These are phyloP conservation scores for Capronia coronata DNA, from an alignment of 2,329 filamentous ascomycete species.

Conservation along the genomic window DNA sequence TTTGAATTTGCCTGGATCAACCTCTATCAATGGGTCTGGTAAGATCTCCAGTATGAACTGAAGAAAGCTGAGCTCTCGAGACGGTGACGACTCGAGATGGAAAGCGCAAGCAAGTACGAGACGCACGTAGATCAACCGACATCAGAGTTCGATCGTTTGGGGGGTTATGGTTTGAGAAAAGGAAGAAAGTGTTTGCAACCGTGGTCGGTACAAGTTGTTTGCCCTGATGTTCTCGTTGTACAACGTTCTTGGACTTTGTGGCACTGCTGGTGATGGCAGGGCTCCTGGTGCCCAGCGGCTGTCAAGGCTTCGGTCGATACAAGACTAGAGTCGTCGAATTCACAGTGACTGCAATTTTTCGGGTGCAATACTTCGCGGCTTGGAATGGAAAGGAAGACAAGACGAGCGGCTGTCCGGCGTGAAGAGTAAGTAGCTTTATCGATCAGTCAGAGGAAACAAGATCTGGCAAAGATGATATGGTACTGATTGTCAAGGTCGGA, in stretches of 20 bases:
- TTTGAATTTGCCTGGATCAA: slow-evolving; percentile 21
- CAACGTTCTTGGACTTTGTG: slow-evolving; percentile 3
- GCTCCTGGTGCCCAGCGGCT: no score
- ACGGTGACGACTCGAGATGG: slow-evolving; percentile 51
- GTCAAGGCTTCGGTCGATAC: no score
- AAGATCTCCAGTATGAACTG: slow-evolving; percentile 50
- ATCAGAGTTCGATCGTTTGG: slow-evolving; percentile 36
- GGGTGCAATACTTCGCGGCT: slow-evolving; percentile 6
- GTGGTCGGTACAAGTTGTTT: not conserved
- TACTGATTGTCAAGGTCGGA: slow-evolving; percentile 12
- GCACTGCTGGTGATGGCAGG: slow-evolving; percentile 1
- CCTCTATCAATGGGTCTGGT: slow-evolving; percentile 42
- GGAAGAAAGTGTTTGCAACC: not conserved
- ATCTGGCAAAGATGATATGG: slow-evolving; percentile 8
- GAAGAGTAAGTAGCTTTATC: slow-evolving; percentile 12
- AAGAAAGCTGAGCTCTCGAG: slow-evolving; percentile 52
- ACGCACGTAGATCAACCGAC: slow-evolving; percentile 54
- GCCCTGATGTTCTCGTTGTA: slow-evolving; percentile 3
- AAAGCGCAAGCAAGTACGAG: slow-evolving; percentile 49
- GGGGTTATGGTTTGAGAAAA: slow-evolving; percentile 5
- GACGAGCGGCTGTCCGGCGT: not conserved
- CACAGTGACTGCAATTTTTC: slow-evolving; percentile 2
- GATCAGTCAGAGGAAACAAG: slow-evolving; percentile 7
- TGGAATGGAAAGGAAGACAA: slow-evolving; percentile 3
- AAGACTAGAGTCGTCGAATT: no score